Evolutionary conservation across 176 grass and related monocot genomes (phyloP).

Genomic region (Aegilops bicornis): DNA sequence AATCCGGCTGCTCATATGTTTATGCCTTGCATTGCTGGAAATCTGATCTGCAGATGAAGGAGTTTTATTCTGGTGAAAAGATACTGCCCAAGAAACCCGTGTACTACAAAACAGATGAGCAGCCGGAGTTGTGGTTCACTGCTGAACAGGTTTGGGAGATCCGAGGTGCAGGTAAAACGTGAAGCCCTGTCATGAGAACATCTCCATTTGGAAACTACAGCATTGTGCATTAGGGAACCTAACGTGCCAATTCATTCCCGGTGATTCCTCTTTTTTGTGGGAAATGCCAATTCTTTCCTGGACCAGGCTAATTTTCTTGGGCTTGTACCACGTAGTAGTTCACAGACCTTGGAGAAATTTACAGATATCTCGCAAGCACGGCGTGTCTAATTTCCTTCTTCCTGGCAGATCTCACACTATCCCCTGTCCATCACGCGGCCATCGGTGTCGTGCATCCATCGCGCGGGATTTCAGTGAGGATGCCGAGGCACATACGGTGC

Average conservation of each 20-base stretch:
- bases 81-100: slow-evolving; percentile 83
- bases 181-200: background rate
- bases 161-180: slow-evolving; percentile 72
- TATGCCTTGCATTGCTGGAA: slow-evolving; percentile 13
- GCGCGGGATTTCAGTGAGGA: slow-evolving; percentile 81
- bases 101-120: slow-evolving; percentile 91
- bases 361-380: background rate
- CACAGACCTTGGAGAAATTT: background rate
- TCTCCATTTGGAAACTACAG: background rate
- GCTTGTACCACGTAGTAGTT: background rate
- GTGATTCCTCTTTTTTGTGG: background rate
- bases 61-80: slow-evolving; percentile 71
- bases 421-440: slow-evolving; percentile 84
- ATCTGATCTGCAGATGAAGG: slow-evolving; percentile 60
- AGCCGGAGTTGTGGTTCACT: slow-evolving; percentile 72
- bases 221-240: background rate
- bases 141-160: slow-evolving; percentile 94
- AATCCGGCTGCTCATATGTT: no score
- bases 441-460: slow-evolving; percentile 74
- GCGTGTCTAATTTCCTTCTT: background rate
- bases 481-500: slow-evolving; percentile 67
- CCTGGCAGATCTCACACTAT: slow-evolving; percentile 73
- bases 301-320: background rate
- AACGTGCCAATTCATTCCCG: background rate
- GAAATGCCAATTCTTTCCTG: background rate